A percentile compares a stretch with the other conserved stretches of the same genome.
Conservation (phyloP, 176 grass and related monocot species). For the Eragrostis curvula region DNA sequence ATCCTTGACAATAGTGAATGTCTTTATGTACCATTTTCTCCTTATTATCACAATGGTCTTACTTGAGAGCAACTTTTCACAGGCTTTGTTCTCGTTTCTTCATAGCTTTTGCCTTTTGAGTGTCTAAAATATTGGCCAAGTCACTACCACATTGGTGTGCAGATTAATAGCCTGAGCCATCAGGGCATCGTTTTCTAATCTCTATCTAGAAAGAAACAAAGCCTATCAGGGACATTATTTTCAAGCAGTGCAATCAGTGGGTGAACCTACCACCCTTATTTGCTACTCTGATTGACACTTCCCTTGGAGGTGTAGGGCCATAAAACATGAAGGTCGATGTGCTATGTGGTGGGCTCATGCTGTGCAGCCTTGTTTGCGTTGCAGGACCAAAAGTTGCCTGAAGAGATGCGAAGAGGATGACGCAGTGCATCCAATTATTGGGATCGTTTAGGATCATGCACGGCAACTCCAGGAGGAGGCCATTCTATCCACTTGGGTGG, state of each 20-base stretch:
- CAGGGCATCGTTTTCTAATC: slow-evolving; percentile 27
- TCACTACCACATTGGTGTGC: background rate
- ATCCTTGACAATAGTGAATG: background rate
- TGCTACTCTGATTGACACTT: slow-evolving; percentile 16
- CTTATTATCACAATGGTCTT: background rate
- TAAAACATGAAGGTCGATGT: background rate
- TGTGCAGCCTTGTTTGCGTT: slow-evolving; percentile 14
- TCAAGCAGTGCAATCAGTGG: background rate
- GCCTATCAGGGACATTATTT: slow-evolving; percentile 5
- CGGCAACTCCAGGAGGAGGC: background rate
- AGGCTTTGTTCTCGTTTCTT: background rate
- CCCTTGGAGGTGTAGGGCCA: background rate
- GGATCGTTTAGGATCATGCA: background rate
- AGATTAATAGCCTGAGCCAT: background rate
- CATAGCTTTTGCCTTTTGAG: background rate
- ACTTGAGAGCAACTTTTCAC: background rate
- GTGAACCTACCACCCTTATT: slow-evolving; percentile 11
- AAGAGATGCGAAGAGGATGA: slow-evolving; percentile 17
- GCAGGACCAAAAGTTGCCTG: slow-evolving; percentile 32
- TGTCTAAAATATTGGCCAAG: background rate
- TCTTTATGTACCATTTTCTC: background rate
- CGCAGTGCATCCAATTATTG: slow-evolving; percentile 29
- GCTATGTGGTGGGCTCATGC: slow-evolving; percentile 5
- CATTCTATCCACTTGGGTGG: slow-evolving; percentile 22
- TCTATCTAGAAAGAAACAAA: slow-evolving; percentile 1